Base-by-base conservation (phyloP, 2,329 filamentous ascomycete genomes). In the Xylaria sp. region DNA sequence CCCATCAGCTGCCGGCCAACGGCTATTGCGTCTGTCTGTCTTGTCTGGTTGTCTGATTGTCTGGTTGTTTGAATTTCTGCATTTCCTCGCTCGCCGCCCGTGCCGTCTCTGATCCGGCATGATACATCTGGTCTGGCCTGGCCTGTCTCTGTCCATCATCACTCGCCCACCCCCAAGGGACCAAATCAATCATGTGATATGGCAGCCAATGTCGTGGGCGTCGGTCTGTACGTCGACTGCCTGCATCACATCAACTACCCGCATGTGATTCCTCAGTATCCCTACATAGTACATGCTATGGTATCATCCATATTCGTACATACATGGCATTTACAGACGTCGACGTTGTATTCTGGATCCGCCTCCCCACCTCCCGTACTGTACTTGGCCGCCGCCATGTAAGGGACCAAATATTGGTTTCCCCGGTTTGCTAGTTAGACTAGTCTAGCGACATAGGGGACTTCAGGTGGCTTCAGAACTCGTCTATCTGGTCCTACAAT, bases 141-240 rank as follows among this genome's bases (percentile, higher is more conserved):
- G 17, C n/a, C 17, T 44, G 42, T n/a, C n/a, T 7, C 6, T 6
- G 15, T 48, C 3, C 20, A 33, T 46, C 20, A 33, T 46, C 56
- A 59, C 15, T 3, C 28, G 28, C 28, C 23, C 3, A 23, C 57
- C 56, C 62, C 51, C 51, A 26, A 36, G 58, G 58, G 44, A 38
- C 56, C 54, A 57, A 17, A 40, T 40, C 38, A 40, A 56, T 68
- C 63, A 66, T 65, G 66, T 62, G 62, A 65, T 68, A 66, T 66
- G 59, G 58, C 36, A 54, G 46, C 51, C 31, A 63, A 63, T 68
- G 59, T 61, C 48, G 53, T 57, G 31, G 61, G 61, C 62, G 44
- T 59, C 17, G 10, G 23, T 58, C 23, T 44, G 36, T 60, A 61
- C 59, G 51, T 44, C 17, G 48, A 57, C 26, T 17, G 36, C 63